These are phyloP conservation scores for Tirmania nivea DNA, from an alignment of 495 filamentous ascomycete genomes.

Conservation along the genomic window DNA sequence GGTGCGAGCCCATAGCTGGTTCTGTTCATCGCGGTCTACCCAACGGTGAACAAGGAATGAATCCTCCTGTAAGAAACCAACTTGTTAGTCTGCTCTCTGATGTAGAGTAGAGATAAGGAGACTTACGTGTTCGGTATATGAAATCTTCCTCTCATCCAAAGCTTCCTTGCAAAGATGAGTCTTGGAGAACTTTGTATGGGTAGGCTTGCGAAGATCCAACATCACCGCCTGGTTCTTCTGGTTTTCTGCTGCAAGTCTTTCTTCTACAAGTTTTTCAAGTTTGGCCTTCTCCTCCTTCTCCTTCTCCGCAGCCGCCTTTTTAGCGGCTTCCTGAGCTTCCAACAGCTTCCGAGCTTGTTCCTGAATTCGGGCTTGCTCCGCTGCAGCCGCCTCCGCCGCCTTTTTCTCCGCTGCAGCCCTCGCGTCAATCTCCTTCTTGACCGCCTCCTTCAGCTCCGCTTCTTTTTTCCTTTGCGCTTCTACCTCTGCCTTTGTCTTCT, in stretches of 20 bases:
- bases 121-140: constrained; percentile 17
- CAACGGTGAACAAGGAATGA: constrained; percentile 19
- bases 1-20: constrained; percentile 17
- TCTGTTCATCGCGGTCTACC: constrained; percentile 17
- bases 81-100: neutral
- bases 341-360: neutral
- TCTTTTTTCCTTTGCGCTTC: constrained; percentile 10
- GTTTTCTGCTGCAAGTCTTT: neutral
- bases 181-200: constrained; percentile 19
- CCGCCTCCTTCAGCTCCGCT: constrained; percentile 1
- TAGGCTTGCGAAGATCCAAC: constrained; percentile 3
- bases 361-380: neutral
- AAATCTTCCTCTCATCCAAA: constrained; percentile 16
- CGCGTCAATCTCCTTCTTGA: constrained; percentile 1
- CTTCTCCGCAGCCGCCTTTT: constrained; percentile 8
- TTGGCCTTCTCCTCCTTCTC: constrained; percentile 8
- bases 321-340: neutral
- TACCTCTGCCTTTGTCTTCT: constrained; percentile 8
- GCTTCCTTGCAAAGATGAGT: constrained; percentile 18
- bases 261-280: constrained; percentile 3
- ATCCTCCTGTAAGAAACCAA: constrained; percentile 4
- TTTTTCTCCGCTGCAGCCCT: constrained; percentile 2
- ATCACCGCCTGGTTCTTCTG: neutral
- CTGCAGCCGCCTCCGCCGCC: neutral
- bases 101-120: neutral